These are phyloP conservation scores for Strobilomyces dryophilus DNA, from an alignment of 768 basidiomycete species.

Conservation along the genomic window DNA sequence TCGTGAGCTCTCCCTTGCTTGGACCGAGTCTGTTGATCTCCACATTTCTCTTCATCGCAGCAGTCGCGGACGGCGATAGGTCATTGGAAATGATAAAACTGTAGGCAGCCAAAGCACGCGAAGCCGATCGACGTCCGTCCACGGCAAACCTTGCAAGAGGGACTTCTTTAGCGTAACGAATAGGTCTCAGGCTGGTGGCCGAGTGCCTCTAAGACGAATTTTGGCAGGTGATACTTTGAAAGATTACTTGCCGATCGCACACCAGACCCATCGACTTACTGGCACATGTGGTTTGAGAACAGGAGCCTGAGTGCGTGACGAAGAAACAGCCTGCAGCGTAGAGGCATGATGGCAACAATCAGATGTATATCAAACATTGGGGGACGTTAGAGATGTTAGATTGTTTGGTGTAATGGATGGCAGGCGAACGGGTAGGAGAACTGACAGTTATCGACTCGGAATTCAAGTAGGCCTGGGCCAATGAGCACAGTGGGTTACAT, in stretches of 20 bases:
- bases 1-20: conserved; percentile 19
- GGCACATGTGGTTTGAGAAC: conserved; percentile 16
- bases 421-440: too few species aligned
- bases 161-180: conserved; percentile 97
- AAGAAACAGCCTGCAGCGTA: too few species aligned
- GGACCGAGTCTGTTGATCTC: conserved; percentile 69
- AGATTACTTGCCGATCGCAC: not conserved
- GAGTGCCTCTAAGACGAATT: conserved; percentile 84
- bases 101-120: conserved; percentile 35
- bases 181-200: conserved; percentile 92
- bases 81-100: conserved; percentile 97
- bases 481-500: too few species aligned
- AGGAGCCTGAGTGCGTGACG: not conserved
- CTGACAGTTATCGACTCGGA: too few species aligned
- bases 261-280: conserved; percentile 17
- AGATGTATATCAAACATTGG: too few species aligned
- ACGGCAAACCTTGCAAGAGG: conserved; percentile 74
- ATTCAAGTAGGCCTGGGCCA: too few species aligned
- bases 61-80: conserved; percentile 74
- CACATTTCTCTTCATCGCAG: conserved; percentile 83
- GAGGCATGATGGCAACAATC: too few species aligned
- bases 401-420: too few species aligned
- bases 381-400: too few species aligned
- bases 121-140: not conserved
- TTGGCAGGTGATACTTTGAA: conserved; percentile 51